phyloP scores from a whole-genome alignment of 2,329 filamentous ascomycete genomes.

The Arthrinium puccinioides region DNA sequence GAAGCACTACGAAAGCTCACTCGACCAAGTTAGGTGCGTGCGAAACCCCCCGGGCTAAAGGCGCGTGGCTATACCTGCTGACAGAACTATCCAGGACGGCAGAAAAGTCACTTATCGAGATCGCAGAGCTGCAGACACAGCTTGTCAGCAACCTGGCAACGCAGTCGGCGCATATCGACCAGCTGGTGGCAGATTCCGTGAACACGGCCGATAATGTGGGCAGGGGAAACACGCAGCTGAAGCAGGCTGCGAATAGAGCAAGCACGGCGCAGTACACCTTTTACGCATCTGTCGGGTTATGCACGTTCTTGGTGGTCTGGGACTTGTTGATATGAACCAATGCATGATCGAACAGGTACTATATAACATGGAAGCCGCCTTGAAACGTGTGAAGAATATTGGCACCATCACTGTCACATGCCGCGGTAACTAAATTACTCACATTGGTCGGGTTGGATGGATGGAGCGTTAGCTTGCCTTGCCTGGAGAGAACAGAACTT shows the following conservation, averaged over 20 bases:
- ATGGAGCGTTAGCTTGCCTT: no score
- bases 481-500: no score
- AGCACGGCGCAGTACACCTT: constrained; percentile 74
- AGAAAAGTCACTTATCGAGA: constrained; percentile 85
- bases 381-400: no score
- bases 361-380: no score
- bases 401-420: no score
- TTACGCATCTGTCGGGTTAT: constrained; percentile 70
- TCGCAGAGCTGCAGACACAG: constrained; percentile 83
- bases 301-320: constrained; percentile 68
- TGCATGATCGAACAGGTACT: no score
- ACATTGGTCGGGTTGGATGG: no score
- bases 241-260: constrained; percentile 66
- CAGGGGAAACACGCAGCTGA: constrained; percentile 84
- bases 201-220: constrained; percentile 80
- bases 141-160: constrained; percentile 78
- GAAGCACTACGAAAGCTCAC: constrained; percentile 85
- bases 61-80: no score
- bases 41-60: no score
- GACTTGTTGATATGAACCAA: constrained; percentile 57
- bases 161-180: constrained; percentile 83
- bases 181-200: constrained; percentile 77
- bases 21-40: constrained; percentile 81
- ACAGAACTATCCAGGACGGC: no score
- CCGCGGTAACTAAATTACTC: no score